Evolutionary conservation across 2,329 filamentous ascomycete species (phyloP), one percentile per base, ranked within the genome.

Genomic region (Lachnellula suecica): DNA sequence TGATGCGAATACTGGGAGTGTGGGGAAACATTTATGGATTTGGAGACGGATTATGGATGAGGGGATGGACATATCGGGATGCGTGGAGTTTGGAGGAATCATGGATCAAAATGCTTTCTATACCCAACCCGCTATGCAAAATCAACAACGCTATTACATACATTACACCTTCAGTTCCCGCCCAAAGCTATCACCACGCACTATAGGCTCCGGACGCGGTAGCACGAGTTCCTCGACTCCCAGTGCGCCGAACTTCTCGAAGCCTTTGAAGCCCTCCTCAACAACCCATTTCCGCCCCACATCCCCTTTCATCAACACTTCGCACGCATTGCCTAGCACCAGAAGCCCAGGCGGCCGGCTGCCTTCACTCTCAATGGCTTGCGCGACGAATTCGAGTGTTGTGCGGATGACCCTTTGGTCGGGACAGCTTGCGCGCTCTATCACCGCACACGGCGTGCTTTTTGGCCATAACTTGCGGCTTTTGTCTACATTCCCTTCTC

Each of bases 391-490:
- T 61, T 85, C 80, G 22, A 99, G 72, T 1, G 91, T 96, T 1
- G 91, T 94, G 51, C 94, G 79, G 24, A 99, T 92, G 15, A 99
- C 89, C 44, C 93, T 79, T 73, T 99, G 94, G 67, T 99, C 94
- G 0, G 91, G 88, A 67, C 94, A 99, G 56, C 89, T 96, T 5
- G 94, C 94, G 31, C 94, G 81, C 72, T 99, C 94, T 50, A 99
- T 81, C 10, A 99, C 92, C 1, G 93, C 92, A 64, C 93, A 97
- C 0, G 93, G 91, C 1, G 91, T 94, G n/a, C 74, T 71, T 29
- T 71, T 71, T 0, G 93, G 93, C 85, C 91, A 97, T 1, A 84
- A 65, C 2, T 55, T 59, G 50, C 75, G 70, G n/a, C 41, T 58
- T 17, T 64, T 59, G 37, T 65, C 64, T 2, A 49, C 52, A 11